Base-by-base conservation (phyloP, 768 basidiomycete species). In the Chiua virens region DNA sequence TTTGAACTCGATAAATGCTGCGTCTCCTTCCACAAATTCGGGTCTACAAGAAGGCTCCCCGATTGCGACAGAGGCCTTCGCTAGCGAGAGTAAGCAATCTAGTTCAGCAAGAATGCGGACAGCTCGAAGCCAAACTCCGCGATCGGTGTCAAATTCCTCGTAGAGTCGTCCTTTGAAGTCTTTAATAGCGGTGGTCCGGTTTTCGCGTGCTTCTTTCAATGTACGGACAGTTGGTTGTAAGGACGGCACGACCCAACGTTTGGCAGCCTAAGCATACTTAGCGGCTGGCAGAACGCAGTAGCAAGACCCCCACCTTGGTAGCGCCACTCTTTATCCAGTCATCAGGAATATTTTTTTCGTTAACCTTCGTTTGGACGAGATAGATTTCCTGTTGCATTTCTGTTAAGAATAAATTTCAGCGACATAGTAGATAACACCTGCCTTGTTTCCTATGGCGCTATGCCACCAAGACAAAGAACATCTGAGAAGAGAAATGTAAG, bases 21-120 rank as follows among this genome's bases (percentile, higher is more conserved):
- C 73, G 52, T 91, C 85, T 14, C 77, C 85, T 50, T 92, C 89
- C 17, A 95, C 79, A 50, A 99, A 85, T 60, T 86, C 83, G 1
- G 97, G 97, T 53, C 97, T 75, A 63, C 97, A 98, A n/a, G 82
- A 79, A 4, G 97, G 97, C 68, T 97, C 92, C 39, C 93, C 95
- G 37, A 99, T 79, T 9, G 90, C 89, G n/a, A 72, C 67, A 2
- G 94, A 97, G 1, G 92, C 80, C 68, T 92, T 95, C 5, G 96
- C 89, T 42, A 98, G 72, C 58, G 91, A 92, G 67, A 96, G 84
- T 20, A 99, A 73, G 68, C 97, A 99, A 68, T 99, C 97, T n/a
- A 99, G 77, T 71, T 99, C 95, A 8, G 97, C 88, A 44, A 96
- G 79, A 15, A 92, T 85, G 34, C 91, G 83, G 55, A 94, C 78